A percentile compares a stretch with the other conserved stretches of the same genome.
Evolutionary conservation across 2,329 filamentous ascomycete genomes (phyloP).

Genomic region (Hypoxylon sp.): DNA sequence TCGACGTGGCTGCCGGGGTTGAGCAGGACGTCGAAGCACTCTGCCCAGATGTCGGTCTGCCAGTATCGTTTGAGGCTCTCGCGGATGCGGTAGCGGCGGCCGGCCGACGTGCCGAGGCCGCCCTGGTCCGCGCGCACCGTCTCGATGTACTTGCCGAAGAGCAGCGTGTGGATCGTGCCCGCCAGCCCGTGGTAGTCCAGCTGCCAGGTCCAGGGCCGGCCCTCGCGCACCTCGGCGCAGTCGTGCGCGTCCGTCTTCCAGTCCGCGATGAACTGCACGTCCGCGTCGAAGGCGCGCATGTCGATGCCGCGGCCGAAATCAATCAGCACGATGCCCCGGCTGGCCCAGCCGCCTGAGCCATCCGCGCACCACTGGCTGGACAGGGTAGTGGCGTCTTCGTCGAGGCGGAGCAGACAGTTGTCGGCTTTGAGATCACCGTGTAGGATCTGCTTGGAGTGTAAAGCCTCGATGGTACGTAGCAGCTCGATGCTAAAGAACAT

Average conservation of each 20-base stretch:
- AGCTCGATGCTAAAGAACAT: constrained; percentile 98
- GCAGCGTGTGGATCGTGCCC: constrained; percentile 86
- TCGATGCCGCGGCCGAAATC: constrained; percentile 97
- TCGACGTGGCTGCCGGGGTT: constrained; percentile 81
- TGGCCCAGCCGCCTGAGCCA: constrained; percentile 82
- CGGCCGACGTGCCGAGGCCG: constrained; percentile 68
- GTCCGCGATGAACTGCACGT: constrained; percentile 92
- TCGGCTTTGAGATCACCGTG: constrained; percentile 97
- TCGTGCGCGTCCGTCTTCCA: constrained; percentile 92
- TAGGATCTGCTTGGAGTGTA: constrained; percentile 84
- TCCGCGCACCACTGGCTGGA: constrained; percentile 77
- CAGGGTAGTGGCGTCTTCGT: constrained; percentile 66
- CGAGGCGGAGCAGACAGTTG: constrained; percentile 91
- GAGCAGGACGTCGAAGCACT: constrained; percentile 86
- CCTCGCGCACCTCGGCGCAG: constrained; percentile 95
- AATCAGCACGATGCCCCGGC: constrained; percentile 87
- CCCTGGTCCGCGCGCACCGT: constrained; percentile 72
- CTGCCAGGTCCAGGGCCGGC: constrained; percentile 96
- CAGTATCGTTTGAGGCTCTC: constrained; percentile 94
- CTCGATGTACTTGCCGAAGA: constrained; percentile 97
- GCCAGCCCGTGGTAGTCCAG: constrained; percentile 96
- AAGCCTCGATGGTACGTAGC: constrained; percentile 87
- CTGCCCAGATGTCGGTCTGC: constrained; percentile 92
- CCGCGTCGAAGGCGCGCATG: constrained; percentile 83
- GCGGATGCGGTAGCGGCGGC: constrained; percentile 81